Evolutionary conservation across 768 basidiomycete species (phyloP).

Genomic region (Agrocybe pediades): DNA sequence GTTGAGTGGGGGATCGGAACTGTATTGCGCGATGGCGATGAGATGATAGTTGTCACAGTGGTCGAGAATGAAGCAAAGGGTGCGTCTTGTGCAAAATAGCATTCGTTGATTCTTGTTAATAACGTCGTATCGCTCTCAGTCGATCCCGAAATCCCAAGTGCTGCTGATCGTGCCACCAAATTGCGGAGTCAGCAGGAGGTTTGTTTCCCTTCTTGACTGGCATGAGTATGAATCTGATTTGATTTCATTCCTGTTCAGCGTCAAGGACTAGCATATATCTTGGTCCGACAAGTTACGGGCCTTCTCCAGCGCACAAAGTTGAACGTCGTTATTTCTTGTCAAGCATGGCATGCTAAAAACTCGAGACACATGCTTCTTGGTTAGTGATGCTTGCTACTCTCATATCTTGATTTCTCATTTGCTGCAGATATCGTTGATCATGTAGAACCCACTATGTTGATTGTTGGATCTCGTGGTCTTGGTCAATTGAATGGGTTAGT

Average conservation of each 20-base stretch:
- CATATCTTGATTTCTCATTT: neutral
- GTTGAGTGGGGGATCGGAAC: constrained; percentile 99
- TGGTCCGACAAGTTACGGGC: constrained; percentile 86
- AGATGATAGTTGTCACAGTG: constrained; percentile 88
- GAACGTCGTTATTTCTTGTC: constrained; percentile 85
- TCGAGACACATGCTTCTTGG: constrained; percentile 86
- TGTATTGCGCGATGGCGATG: constrained; percentile 92
- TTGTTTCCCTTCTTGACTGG: neutral
- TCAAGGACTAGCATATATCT: constrained; percentile 85
- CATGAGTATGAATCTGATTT: neutral
- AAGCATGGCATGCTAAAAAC: constrained; percentile 98
- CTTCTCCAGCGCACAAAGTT: constrained; percentile 89
- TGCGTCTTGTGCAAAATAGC: constrained; percentile 31
- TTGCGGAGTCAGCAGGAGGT: constrained; percentile 93
- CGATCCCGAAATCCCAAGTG: constrained; percentile 69
- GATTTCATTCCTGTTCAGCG: constrained; percentile 52
- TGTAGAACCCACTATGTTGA: constrained; percentile 86
- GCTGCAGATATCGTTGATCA: constrained; percentile 79
- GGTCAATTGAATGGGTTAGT: constrained; percentile 86
- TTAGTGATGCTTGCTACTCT: constrained; percentile 32
- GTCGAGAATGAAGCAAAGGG: constrained; percentile 92
- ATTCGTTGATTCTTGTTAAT: neutral
- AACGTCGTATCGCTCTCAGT: constrained; percentile 38
- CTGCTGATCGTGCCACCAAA: constrained; percentile 76
- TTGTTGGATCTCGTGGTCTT: constrained; percentile 92